Percentiles rank a stretch among this genome's conserved stretches.
Evolutionary conservation across 2,329 filamentous ascomycete species (phyloP).

Genomic region (Xylariaceae sp.): DNA sequence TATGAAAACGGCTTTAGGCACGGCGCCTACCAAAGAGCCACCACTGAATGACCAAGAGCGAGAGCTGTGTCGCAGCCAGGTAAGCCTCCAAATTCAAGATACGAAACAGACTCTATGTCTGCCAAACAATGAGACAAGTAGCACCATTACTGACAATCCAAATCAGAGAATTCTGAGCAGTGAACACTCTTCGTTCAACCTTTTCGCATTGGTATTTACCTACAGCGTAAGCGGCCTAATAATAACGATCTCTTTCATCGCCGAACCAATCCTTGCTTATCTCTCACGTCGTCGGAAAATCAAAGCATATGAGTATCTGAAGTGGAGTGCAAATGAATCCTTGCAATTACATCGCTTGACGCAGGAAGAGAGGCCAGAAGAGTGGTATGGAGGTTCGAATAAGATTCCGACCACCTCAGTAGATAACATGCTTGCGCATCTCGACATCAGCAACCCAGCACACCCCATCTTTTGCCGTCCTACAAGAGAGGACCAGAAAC

Average conservation of each 20-base stretch:
- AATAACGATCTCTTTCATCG: background rate
- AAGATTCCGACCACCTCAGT: background rate
- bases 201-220: background rate
- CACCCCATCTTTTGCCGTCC: background rate
- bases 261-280: background rate
- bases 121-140: background rate
- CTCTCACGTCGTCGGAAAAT: background rate
- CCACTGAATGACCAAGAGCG: background rate
- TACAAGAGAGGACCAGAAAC: background rate
- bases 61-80: background rate
- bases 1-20: conserved; percentile 3
- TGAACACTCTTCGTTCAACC: background rate
- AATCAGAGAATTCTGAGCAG: background rate
- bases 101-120: background rate
- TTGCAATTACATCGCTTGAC: background rate
- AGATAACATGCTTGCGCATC: background rate
- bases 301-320: background rate
- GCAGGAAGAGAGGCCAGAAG: background rate
- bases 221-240: background rate
- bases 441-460: background rate
- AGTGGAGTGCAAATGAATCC: background rate
- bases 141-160: background rate
- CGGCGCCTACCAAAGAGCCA: background rate
- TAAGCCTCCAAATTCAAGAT: background rate
- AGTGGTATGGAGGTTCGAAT: background rate